These are phyloP conservation scores for Orychophragmus violaceus DNA, from an alignment of 345 rosid species.

Conservation along the genomic window DNA sequence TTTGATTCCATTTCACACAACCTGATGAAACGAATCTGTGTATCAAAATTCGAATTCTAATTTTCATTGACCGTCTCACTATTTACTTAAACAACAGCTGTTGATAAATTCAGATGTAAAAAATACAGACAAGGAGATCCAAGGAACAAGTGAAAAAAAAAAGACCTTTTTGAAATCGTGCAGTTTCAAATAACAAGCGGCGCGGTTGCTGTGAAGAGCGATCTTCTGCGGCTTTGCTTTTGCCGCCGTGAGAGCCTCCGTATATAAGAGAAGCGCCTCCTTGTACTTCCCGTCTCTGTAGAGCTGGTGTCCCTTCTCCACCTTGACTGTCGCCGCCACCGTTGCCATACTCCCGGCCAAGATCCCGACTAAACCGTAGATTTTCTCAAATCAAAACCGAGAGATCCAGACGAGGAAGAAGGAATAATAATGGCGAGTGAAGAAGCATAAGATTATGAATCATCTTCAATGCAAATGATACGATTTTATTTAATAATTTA, in stretches of 20 bases:
- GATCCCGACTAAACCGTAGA: not conserved
- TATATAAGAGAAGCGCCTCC: slow-evolving; percentile 66
- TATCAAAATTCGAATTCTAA: no score
- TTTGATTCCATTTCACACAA: no score
- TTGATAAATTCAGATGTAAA: not conserved
- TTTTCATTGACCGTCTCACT: no score
- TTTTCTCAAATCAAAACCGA: not conserved
- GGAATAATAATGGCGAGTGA: not conserved
- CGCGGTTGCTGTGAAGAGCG: slow-evolving; percentile 88
- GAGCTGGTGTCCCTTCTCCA: slow-evolving; percentile 82
- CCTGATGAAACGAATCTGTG: no score
- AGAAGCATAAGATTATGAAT: not conserved
- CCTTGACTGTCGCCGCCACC: slow-evolving; percentile 48
- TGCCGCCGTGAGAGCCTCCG: slow-evolving; percentile 70
- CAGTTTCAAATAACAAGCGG: slow-evolving; percentile 82
- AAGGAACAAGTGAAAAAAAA: no score
- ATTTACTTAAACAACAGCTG: no score
- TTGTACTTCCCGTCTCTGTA: slow-evolving; percentile 67
- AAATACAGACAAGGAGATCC: not conserved
- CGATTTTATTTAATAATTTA: no score
- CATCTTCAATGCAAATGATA: not conserved
- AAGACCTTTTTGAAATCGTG: slow-evolving; percentile 71
- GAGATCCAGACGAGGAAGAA: not conserved
- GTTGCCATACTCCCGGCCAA: no score
- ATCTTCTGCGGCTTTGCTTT: slow-evolving; percentile 71